Evolutionary conservation across 2,329 filamentous ascomycete genomes (phyloP).

Genomic region (Neocatenulostroma microsporum): DNA sequence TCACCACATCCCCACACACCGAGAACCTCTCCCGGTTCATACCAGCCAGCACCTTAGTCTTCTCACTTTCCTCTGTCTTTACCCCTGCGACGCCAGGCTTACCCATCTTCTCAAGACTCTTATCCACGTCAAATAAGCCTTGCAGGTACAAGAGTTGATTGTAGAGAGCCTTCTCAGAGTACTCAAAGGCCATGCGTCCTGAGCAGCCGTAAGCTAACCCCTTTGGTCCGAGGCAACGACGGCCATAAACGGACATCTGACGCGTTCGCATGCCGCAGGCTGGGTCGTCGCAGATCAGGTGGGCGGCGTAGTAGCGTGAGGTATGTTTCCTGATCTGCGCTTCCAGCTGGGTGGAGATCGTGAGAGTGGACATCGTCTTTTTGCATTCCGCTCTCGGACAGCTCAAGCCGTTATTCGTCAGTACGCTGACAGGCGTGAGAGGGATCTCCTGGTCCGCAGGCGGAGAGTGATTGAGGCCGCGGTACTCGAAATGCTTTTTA

Average conservation of each 20-base stretch:
- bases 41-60: conserved; percentile 60
- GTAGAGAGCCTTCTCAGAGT: conserved; percentile 81
- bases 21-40: conserved; percentile 74
- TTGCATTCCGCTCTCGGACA: conserved; percentile 61
- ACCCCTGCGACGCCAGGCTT: conserved; percentile 18
- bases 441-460: conserved; percentile 21
- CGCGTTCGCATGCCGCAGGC: conserved; percentile 80
- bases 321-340: conserved; percentile 70
- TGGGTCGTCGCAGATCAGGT: conserved; percentile 83
- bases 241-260: conserved; percentile 88
- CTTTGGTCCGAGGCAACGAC: conserved; percentile 77
- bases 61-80: conserved; percentile 50
- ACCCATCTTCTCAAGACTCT: conserved; percentile 49
- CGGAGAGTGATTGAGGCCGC: conserved; percentile 55
- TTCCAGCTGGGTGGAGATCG: conserved; percentile 80
- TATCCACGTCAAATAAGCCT: conserved; percentile 81
- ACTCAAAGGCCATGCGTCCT: conserved; percentile 83
- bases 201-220: conserved; percentile 77
- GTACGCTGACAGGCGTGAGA: conserved; percentile 43
- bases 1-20: conserved; percentile 68
- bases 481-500: conserved; percentile 63
- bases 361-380: conserved; percentile 58
- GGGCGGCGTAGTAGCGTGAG: conserved; percentile 82
- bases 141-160: conserved; percentile 89
- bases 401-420: conserved; percentile 65